These are phyloP conservation scores for Alternaria viburni DNA, from an alignment of 2,329 filamentous ascomycete genomes.

Conservation along the genomic window DNA sequence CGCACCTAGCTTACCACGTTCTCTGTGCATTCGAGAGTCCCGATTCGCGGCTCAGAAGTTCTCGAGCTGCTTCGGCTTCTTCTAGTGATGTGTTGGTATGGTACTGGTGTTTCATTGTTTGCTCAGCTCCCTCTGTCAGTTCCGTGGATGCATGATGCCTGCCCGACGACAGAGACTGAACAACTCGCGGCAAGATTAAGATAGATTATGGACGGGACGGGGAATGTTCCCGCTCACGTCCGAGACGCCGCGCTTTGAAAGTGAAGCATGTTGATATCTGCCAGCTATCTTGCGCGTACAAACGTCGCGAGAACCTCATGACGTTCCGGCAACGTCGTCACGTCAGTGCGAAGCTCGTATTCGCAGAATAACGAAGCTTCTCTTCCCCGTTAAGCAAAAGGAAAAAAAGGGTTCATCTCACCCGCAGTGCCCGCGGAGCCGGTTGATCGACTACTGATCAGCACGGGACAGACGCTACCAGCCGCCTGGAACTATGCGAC, in stretches of 20 bases:
- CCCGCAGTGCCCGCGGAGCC: neutral
- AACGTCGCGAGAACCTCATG: neutral
- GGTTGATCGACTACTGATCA: neutral
- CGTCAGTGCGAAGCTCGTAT: neutral
- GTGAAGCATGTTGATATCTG: neutral
- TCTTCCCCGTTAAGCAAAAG: neutral
- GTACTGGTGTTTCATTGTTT: neutral
- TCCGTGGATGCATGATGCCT: neutral
- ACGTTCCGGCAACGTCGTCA: neutral
- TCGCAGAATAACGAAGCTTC: neutral
- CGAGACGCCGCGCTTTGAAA: neutral
- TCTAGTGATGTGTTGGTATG: neutral
- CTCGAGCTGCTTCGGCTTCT: neutral
- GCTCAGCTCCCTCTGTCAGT: neutral
- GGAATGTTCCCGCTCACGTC: neutral
- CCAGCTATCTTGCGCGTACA: neutral
- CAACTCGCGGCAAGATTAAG: neutral
- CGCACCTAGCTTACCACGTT: neutral
- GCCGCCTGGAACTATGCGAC: neutral
- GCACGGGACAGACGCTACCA: slow-evolving; percentile 7
- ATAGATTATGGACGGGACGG: neutral
- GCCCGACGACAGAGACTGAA: neutral
- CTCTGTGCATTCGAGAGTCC: neutral
- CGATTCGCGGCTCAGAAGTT: neutral
- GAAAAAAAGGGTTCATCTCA: neutral